Base-by-base conservation (phyloP, 2,329 filamentous ascomycete species). In the Pseudofabraea citricarpa region DNA sequence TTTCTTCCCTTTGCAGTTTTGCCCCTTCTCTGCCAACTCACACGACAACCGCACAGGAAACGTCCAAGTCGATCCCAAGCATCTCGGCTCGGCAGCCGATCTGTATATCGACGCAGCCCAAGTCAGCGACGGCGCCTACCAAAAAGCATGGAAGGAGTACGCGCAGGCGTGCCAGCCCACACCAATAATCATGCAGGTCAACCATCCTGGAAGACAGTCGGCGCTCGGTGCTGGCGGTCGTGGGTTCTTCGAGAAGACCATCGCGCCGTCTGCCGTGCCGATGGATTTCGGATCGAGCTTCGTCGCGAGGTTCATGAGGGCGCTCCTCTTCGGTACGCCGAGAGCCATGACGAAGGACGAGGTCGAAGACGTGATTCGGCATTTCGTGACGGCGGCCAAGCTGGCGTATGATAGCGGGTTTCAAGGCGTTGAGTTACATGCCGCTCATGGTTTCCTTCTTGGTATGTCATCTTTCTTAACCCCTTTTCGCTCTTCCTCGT, bases 371-470 rank as follows among this genome's bases (percentile, higher is more conserved):
- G 72, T 77, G 0, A 67, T 80, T 7, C 53, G 58, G 6, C 67
- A 72, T 35, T 84, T 83, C 47, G 73, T 72, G 1, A 60, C 67
- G 19, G 70, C 68, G 1, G 79, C 81, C 1, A 64, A 68, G 5
- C 54, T 81, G 3, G 65, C 67, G 44, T 63, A 64, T 2, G 66
- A 74, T 45, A 63, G 66, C 19, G 75, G 75, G 0, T 78, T 77
- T 45, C 66, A 69, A n/a, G 76, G 75, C 0, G 56, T 75, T 7
- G 65, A 79, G 50, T 47, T 79, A 15, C 75, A 79, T 54, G 73
- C 63, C 4, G 74, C 73, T 32, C 87, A 91, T 56, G 86, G 87
- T 1, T 91, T 90, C 58, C 72, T 91, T 1, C 67, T 91, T 1
- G 77, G 81, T 50, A n/a, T n/a, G n/a, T n/a, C n/a, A n/a, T n/a